phyloP scores from a whole-genome alignment of 257 asterid species.

The Nicotiana noctiflora region DNA sequence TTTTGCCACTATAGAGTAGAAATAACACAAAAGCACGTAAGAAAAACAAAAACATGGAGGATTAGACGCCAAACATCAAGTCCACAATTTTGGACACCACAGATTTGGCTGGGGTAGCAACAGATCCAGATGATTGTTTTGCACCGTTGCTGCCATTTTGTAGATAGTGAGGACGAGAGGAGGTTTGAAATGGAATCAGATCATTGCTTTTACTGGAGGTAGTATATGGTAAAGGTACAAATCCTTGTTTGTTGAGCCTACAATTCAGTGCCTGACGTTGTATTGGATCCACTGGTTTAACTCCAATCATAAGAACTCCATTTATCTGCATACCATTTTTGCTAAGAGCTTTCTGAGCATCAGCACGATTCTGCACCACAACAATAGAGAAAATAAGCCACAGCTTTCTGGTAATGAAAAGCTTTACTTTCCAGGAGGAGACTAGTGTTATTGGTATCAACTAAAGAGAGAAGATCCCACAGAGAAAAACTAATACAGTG shows the following conservation, averaged over 20 bases:
- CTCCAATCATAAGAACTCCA: constrained; percentile 89
- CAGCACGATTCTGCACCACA: constrained; percentile 60
- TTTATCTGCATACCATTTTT: constrained; percentile 77
- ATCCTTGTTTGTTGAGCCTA: constrained; percentile 68
- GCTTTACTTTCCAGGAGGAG: background rate
- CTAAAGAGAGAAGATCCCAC: background rate
- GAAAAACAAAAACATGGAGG: background rate
- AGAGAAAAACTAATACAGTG: background rate
- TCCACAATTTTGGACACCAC: constrained; percentile 83
- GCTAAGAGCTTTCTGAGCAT: constrained; percentile 84
- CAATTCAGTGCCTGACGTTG: constrained; percentile 69
- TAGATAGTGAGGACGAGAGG: constrained; percentile 51
- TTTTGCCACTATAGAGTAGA: background rate
- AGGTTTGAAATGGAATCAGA: constrained; percentile 40
- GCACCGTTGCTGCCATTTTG: constrained; percentile 51
- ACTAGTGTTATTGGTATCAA: background rate
- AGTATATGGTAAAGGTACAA: constrained; percentile 62
- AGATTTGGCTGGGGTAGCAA: constrained; percentile 88
- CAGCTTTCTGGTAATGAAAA: background rate
- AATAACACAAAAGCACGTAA: background rate
- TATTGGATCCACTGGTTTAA: constrained; percentile 78
- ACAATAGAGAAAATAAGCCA: background rate
- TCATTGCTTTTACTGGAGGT: constrained; percentile 44
- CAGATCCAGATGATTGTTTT: constrained; percentile 51
- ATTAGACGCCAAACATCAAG: constrained; percentile 83